Percentiles rank a stretch among this genome's conserved stretches.
These are phyloP conservation scores for Candida pseudoviswanathii DNA, from an alignment of 1,139 yeast genomes.

Conservation along the genomic window DNA sequence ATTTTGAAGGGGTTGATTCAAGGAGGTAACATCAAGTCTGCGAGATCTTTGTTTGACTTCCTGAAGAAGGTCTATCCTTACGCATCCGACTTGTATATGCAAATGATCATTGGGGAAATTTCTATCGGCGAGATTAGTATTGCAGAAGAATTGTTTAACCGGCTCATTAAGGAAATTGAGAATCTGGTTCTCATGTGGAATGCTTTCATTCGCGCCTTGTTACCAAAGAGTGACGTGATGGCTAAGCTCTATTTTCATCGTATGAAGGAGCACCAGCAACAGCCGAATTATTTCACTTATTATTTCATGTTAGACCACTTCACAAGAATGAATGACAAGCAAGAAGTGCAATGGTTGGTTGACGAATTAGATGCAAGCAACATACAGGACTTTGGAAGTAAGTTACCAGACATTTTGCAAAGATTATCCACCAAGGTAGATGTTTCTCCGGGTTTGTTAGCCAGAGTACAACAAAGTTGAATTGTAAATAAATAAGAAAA, in stretches of 20 bases:
- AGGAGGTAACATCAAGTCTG: conserved; percentile 51
- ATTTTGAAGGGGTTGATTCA: conserved; percentile 60
- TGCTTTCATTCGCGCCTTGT: conserved; percentile 55
- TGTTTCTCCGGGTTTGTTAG: conserved; percentile 9
- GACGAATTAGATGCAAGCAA: conserved; percentile 32
- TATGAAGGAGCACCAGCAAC: conserved; percentile 21
- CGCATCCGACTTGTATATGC: conserved; percentile 49
- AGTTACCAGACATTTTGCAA: conserved; percentile 34
- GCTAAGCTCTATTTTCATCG: conserved; percentile 43
- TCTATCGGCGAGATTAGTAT: conserved; percentile 46
- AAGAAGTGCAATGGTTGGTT: conserved; percentile 38
- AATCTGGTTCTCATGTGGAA: conserved; percentile 57
- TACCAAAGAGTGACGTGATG: conserved; percentile 35
- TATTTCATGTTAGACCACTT: conserved; percentile 56
- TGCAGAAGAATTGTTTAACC: conserved; percentile 53
- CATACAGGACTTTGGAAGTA: conserved; percentile 39
- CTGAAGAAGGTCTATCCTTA: conserved; percentile 35
- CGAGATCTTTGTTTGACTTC: conserved; percentile 49
- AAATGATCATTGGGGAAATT: conserved; percentile 63
- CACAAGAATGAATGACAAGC: conserved; percentile 30
- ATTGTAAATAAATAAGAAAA: conserved; percentile 9
- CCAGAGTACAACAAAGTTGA: background rate
- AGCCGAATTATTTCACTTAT: conserved; percentile 60
- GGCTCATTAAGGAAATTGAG: conserved; percentile 33
- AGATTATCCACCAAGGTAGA: conserved; percentile 8